These are phyloP conservation scores for Casuarina cunninghamiana DNA, from an alignment of 306 rosid species.

Conservation along the genomic window DNA sequence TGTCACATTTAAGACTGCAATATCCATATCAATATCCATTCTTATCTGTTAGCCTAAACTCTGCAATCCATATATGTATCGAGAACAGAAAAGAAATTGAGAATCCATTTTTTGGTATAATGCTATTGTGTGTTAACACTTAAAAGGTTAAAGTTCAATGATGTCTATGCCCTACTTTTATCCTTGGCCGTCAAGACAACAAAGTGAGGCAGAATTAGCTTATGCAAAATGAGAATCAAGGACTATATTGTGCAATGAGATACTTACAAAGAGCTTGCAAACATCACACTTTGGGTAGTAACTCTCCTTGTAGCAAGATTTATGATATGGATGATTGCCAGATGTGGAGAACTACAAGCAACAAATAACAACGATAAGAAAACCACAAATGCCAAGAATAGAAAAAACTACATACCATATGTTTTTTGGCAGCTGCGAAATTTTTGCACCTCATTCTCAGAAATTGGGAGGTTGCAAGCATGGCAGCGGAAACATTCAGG, in stretches of 20 bases:
- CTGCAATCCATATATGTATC: not conserved
- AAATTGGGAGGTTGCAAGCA: conserved; percentile 85
- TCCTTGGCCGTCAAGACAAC: conserved; percentile 6
- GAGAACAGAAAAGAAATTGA: conserved; percentile 1
- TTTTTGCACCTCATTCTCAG: conserved; percentile 74
- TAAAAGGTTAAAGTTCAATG: conserved; percentile 3
- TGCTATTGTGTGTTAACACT: conserved; percentile 9
- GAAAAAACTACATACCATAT: conserved; percentile 19
- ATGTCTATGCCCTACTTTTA: not conserved
- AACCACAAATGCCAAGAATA: conserved; percentile 9
- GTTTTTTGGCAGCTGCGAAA: conserved; percentile 9
- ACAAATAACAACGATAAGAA: not conserved
- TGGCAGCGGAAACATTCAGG: conserved; percentile 97
- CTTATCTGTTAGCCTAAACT: not conserved
- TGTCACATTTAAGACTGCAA: not conserved
- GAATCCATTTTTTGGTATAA: conserved; percentile 3
- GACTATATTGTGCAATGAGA: conserved; percentile 10
- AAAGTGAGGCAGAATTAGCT: conserved; percentile 14
- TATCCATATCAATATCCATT: not conserved
- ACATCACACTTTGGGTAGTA: conserved; percentile 99
- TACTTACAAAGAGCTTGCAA: conserved; percentile 95
- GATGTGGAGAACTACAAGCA: conserved; percentile 79
- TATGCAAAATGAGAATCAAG: conserved; percentile 19
- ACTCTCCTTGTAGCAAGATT: conserved; percentile 90
- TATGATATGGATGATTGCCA: conserved; percentile 87